phyloP scores from a whole-genome alignment of 768 basidiomycete genomes.

The Chiua virens region DNA sequence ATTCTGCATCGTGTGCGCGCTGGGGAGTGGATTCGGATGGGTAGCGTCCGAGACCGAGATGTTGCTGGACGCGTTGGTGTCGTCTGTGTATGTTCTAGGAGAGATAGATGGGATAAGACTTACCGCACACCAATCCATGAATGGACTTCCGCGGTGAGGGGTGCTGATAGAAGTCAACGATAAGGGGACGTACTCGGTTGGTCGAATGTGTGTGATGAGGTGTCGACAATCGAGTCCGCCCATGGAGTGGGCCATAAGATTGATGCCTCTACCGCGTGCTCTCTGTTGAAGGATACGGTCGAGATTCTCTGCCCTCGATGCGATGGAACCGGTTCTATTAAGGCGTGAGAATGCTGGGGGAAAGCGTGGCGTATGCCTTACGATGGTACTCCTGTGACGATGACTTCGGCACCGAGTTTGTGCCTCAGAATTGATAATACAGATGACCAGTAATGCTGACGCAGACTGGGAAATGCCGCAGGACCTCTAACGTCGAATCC shows the following conservation, averaged over 20 bases:
- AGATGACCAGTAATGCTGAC: slow-evolving; percentile 93
- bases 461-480: slow-evolving; percentile 73
- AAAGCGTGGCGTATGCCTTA: slow-evolving; percentile 37
- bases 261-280: slow-evolving; percentile 76
- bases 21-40: slow-evolving; percentile 23
- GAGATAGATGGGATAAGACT: slow-evolving; percentile 26
- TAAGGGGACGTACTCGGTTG: slow-evolving; percentile 78
- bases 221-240: slow-evolving; percentile 95
- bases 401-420: slow-evolving; percentile 88
- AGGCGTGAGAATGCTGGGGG: not conserved
- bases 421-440: slow-evolving; percentile 78
- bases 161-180: slow-evolving; percentile 90
- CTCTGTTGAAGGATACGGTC: slow-evolving; percentile 67
- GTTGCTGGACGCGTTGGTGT: slow-evolving; percentile 50
- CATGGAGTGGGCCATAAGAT: slow-evolving; percentile 97
- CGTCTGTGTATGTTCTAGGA: slow-evolving; percentile 11
- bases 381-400: slow-evolving; percentile 94
- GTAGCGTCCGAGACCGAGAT: slow-evolving; percentile 86
- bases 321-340: slow-evolving; percentile 82
- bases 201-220: slow-evolving; percentile 83
- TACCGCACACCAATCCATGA: slow-evolving; percentile 99
- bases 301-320: slow-evolving; percentile 73
- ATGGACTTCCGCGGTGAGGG: slow-evolving; percentile 94
- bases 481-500: slow-evolving; percentile 94
- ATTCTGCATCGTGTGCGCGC: not conserved